Conservation (phyloP, 306 rosid species). For the Gillenia trifoliata region DNA sequence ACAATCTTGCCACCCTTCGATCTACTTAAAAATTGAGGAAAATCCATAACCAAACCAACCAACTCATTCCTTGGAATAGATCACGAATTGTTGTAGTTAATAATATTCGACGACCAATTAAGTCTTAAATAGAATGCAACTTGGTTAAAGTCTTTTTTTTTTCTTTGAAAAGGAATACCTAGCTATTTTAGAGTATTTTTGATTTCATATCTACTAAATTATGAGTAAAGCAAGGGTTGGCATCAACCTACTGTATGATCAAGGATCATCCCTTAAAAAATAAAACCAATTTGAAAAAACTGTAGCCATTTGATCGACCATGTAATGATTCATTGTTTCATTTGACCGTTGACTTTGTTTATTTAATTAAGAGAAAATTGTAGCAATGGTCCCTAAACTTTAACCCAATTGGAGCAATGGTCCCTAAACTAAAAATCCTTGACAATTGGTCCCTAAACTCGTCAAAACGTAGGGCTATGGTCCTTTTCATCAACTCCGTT, state of each 20-base stretch:
- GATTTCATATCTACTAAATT: constrained; percentile 2
- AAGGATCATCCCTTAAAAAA: neutral
- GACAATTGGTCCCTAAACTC: too few species aligned
- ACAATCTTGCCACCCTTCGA: constrained; percentile 21
- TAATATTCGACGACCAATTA: constrained; percentile 34
- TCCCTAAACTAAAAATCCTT: too few species aligned
- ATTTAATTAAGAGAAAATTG: too few species aligned
- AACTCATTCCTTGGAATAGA: constrained; percentile 61
- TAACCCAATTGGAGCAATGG: too few species aligned
- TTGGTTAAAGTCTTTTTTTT: constrained; percentile 15
- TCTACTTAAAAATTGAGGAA: constrained; percentile 19
- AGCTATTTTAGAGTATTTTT: constrained; percentile 6
- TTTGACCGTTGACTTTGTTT: too few species aligned
- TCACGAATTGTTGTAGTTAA: constrained; percentile 39
- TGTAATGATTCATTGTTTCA: too few species aligned
- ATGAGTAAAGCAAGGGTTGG: neutral
- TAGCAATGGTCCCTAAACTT: too few species aligned
- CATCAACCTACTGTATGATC: constrained; percentile 5
- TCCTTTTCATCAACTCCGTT: too few species aligned
- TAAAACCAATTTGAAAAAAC: too few species aligned
- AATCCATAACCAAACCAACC: constrained; percentile 48
- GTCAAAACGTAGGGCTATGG: too few species aligned
- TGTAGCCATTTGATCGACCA: too few species aligned
- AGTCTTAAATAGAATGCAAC: constrained; percentile 27
- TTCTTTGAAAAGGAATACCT: neutral